Conservation (phyloP, 345 rosid genomes). For the Salix dunnii region DNA sequence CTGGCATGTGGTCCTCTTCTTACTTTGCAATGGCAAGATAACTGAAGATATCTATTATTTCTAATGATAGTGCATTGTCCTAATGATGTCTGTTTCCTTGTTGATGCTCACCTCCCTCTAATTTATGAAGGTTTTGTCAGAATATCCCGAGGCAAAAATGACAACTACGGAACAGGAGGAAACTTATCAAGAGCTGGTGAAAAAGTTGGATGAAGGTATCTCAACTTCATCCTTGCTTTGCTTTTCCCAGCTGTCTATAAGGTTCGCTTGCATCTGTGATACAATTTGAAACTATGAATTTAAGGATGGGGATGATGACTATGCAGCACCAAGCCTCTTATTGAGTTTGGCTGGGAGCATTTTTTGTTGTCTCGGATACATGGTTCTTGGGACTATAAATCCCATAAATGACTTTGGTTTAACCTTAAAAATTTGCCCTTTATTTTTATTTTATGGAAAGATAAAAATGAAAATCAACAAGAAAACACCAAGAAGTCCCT, state of each 20-base stretch:
- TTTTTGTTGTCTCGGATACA: background rate
- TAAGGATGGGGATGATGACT: background rate
- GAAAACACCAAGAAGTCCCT: background rate
- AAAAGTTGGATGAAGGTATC: conserved; percentile 73
- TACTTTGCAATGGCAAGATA: conserved; percentile 4
- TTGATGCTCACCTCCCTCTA: conserved; percentile 14
- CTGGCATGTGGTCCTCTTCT: conserved; percentile 23
- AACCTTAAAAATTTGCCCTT: background rate
- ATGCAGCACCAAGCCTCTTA: background rate
- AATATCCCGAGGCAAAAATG: conserved; percentile 80
- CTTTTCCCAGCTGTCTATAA: background rate
- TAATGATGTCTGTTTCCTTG: conserved; percentile 4
- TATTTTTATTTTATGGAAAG: too few relatives aligned
- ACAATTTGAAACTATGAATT: background rate
- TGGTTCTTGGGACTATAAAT: background rate
- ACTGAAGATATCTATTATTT: background rate
- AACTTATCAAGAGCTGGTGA: conserved; percentile 52
- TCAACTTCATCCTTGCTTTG: conserved; percentile 13
- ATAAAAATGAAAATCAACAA: too few relatives aligned
- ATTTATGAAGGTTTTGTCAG: conserved; percentile 63
- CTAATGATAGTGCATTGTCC: background rate
- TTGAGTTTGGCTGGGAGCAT: background rate
- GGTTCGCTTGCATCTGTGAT: background rate
- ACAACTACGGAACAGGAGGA: conserved; percentile 59
- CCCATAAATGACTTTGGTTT: background rate